These are phyloP conservation scores for Lipomyces sp. DNA, from an alignment of 805 yeast genomes.

Conservation along the genomic window DNA sequence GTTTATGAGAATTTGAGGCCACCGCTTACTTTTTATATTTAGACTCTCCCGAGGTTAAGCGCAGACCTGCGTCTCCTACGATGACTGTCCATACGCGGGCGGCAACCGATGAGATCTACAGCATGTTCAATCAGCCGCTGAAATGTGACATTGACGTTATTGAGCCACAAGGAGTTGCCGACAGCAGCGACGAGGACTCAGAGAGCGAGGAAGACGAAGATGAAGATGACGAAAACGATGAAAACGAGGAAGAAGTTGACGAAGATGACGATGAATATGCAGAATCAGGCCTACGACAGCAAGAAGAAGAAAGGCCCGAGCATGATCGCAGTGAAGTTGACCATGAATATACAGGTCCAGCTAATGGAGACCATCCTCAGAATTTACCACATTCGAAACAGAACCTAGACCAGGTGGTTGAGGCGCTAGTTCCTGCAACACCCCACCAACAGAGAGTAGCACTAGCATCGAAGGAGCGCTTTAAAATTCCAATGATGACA, in stretches of 20 bases:
- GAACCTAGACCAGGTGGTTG: neutral
- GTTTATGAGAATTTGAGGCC: neutral
- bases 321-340: neutral
- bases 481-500: slow-evolving; percentile 31
- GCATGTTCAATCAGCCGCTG: slow-evolving; percentile 67
- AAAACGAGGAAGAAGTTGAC: slow-evolving; percentile 20
- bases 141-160: slow-evolving; percentile 28
- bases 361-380: neutral
- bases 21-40: neutral
- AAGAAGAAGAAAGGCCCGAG: slow-evolving; percentile 6
- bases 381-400: neutral
- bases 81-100: slow-evolving; percentile 71
- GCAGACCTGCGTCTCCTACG: slow-evolving; percentile 63
- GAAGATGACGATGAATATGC: slow-evolving; percentile 21
- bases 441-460: slow-evolving; percentile 18
- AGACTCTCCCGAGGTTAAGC: slow-evolving; percentile 32
- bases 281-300: neutral
- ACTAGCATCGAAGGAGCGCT: slow-evolving; percentile 7
- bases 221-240: slow-evolving; percentile 26
- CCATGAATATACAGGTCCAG: neutral
- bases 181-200: slow-evolving; percentile 29
- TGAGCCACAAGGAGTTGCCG: slow-evolving; percentile 4
- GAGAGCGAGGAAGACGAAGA: slow-evolving; percentile 31
- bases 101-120: slow-evolving; percentile 68
- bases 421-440: slow-evolving; percentile 17